Evolutionary conservation across 768 basidiomycete species (phyloP).

Genomic region (Lactifluus pinguis): DNA sequence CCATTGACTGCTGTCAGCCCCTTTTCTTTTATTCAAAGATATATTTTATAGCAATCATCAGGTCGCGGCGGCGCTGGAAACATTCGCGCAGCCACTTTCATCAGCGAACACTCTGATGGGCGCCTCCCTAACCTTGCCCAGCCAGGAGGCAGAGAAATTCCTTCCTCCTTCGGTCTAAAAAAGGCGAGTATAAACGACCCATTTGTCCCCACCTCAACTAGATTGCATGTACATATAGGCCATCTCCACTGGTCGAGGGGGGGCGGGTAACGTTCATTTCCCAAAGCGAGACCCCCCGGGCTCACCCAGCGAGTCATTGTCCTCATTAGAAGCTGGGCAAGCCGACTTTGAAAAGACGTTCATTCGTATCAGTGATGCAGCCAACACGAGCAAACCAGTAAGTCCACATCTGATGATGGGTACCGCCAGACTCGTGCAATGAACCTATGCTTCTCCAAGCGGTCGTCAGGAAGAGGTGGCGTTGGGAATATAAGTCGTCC

Average conservation of each 20-base stretch:
- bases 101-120: neutral
- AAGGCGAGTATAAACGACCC: neutral
- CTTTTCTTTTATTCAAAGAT: neutral
- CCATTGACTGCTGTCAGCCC: neutral
- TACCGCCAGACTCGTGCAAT: neutral
- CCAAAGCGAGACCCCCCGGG: neutral
- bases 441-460: slow-evolving; percentile 1
- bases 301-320: neutral
- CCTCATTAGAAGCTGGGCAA: neutral
- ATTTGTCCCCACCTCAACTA: neutral
- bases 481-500: neutral
- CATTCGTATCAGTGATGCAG: neutral
- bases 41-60: neutral
- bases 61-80: slow-evolving; percentile 13
- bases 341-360: neutral
- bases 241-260: slow-evolving; percentile 11
- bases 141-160: neutral
- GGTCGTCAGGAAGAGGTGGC: slow-evolving; percentile 6
- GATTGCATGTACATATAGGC: neutral
- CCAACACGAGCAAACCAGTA: neutral
- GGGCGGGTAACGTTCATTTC: slow-evolving; percentile 5
- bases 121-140: neutral
- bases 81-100: neutral
- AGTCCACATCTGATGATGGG: neutral
- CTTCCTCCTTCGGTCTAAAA: neutral